Base-by-base conservation (phyloP, 2,329 filamentous ascomycete species). In the Penicillium sp. region DNA sequence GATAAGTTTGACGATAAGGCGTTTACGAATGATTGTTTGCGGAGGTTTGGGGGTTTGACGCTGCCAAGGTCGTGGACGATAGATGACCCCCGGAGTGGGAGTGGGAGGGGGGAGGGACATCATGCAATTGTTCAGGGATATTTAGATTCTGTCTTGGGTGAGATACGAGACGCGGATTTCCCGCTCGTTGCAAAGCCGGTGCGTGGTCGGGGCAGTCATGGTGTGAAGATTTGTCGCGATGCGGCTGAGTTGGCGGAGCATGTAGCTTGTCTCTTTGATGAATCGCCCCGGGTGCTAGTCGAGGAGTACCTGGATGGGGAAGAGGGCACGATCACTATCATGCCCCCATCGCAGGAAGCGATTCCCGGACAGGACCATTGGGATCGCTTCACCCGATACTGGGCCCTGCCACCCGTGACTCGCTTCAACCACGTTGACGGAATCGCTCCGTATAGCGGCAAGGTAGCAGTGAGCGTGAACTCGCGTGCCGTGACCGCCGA, bases 1-100 rank as follows among this genome's bases (percentile, higher is more conserved):
- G 78, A 84, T 52, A 69, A 72, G 4, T 83, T 79, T 63, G 81
- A 84, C 58, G 80, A 83, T 64, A 85, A 85, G 64, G 72, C 77
- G 18, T 76, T 75, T 43, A 75, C 83, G 11, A 83, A 83, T 60
- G 69, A 74, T 31, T 66, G 79, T 0, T 67, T 84, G 1, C 73
- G 77, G 1, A 55, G 62, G 2, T 47, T 70, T 2, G 75, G 73
- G 0, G 59, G 60, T 0, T 80, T 82, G 51, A 78, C 74, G 0
- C 61, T 83, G 54, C 80, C 78, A 0, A 64, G 61, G 6, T 71
- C 74, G 4, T 80, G 76, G 74, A 62, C 71, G 1, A 58, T 77
- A 16, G 53, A 59, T 3, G 69, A 69, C 9, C 59, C 56, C 7
- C 36, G 24, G 7, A 39, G 50, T 44, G 69, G 2, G 49, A 52